A percentile compares a stretch with the other conserved stretches of the same genome.
phyloP scores from a whole-genome alignment of 306 rosid genomes.

The Acacia crassicarpa region DNA sequence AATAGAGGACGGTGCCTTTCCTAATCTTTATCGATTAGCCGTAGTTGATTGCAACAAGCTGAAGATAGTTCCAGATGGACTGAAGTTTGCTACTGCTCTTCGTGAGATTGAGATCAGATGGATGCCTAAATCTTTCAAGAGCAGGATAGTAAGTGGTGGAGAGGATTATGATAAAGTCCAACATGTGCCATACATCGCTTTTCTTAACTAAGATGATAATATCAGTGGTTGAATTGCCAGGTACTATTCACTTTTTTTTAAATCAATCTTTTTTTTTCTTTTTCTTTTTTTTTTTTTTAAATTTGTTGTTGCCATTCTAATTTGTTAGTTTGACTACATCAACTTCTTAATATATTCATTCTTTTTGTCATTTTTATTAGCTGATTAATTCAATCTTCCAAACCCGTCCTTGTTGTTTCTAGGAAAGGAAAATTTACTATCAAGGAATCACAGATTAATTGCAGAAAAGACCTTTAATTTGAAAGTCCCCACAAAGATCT shows the following conservation, averaged over 20 bases:
- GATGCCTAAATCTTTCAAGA: constrained; percentile 45
- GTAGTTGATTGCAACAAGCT: constrained; percentile 32
- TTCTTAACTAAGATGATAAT: not conserved
- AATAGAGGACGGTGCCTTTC: constrained; percentile 46
- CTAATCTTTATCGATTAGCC: constrained; percentile 28
- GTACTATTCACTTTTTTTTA: not conserved
- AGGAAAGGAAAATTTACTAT: not conserved
- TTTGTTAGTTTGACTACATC: not conserved
- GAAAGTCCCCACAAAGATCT: not conserved
- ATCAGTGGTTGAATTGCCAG: not conserved
- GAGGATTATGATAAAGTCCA: constrained; percentile 48
- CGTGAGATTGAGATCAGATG: constrained; percentile 38
- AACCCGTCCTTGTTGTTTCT: too few species aligned
- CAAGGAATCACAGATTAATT: not conserved
- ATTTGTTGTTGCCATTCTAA: not conserved
- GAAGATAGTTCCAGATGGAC: constrained; percentile 50
- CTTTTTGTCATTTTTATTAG: not conserved
- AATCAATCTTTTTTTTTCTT: not conserved
- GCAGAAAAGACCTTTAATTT: not conserved
- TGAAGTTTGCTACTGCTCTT: constrained; percentile 31
- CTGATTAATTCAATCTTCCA: not conserved
- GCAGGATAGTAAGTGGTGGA: constrained; percentile 38
- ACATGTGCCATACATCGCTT: constrained; percentile 41
- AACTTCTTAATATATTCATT: not conserved
- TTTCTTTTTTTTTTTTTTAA: too few species aligned